Conservation (phyloP, 495 filamentous ascomycete species). For the Pseudomonodictys pantanalensis region DNA sequence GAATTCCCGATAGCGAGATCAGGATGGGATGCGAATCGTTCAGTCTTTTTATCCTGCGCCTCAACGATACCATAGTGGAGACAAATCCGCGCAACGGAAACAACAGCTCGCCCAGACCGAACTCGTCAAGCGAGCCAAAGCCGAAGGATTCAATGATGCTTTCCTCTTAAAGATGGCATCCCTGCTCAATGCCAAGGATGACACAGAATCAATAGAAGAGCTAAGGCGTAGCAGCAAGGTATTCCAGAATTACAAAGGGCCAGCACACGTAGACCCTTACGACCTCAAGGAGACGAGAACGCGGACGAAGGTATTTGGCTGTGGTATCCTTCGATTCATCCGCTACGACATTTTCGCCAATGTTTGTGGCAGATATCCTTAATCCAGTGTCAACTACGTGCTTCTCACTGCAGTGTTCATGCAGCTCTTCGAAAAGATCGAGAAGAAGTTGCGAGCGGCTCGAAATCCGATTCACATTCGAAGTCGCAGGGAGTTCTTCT, state of each 20-base stretch:
- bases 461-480: slow-evolving; percentile 33
- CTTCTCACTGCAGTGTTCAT: slow-evolving; percentile 33
- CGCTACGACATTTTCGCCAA: slow-evolving; percentile 37
- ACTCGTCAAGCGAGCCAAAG: slow-evolving; percentile 37
- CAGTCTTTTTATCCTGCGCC: slow-evolving; percentile 23
- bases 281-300: not conserved
- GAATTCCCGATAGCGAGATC: slow-evolving; percentile 40
- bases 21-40: slow-evolving; percentile 26
- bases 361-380: slow-evolving; percentile 33
- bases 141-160: slow-evolving; percentile 28
- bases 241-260: not conserved
- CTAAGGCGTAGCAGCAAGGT: not conserved
- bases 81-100: slow-evolving; percentile 36
- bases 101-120: slow-evolving; percentile 36
- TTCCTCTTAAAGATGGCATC: slow-evolving; percentile 17
- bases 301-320: slow-evolving; percentile 1
- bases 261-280: not conserved
- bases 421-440: slow-evolving; percentile 24
- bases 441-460: slow-evolving; percentile 14
- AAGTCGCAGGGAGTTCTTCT: too few species aligned
- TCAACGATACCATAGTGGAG: slow-evolving; percentile 34
- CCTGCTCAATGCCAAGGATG: not conserved
- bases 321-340: slow-evolving; percentile 28
- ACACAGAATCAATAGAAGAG: not conserved
- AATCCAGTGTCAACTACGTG: slow-evolving; percentile 39